Conservation (phyloP, 1,139 yeast genomes). For the Lodderomyces parapsilosis region DNA sequence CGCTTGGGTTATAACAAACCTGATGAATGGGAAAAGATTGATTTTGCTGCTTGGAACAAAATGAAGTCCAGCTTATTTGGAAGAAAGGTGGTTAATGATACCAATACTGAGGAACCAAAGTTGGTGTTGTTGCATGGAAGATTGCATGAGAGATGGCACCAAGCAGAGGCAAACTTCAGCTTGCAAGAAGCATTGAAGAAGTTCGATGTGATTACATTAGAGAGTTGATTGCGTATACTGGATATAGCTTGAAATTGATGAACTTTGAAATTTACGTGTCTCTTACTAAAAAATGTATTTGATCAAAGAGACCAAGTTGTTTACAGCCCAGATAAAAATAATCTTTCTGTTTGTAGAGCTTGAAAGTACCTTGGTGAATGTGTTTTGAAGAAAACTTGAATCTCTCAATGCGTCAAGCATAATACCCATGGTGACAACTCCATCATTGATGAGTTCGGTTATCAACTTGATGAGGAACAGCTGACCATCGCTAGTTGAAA, state of each 20-base stretch:
- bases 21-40: slow-evolving; percentile 36
- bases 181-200: slow-evolving; percentile 15
- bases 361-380: slow-evolving; percentile 12
- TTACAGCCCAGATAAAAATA: slow-evolving; percentile 17
- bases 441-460: slow-evolving; percentile 18
- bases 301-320: slow-evolving; percentile 11
- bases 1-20: slow-evolving; percentile 32
- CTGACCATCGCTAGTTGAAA: slow-evolving; percentile 23
- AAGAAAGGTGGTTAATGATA: slow-evolving; percentile 25
- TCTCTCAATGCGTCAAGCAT: slow-evolving; percentile 12
- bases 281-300: slow-evolving; percentile 12
- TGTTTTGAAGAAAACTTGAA: slow-evolving; percentile 13
- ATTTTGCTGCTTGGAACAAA: slow-evolving; percentile 36
- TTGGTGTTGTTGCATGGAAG: slow-evolving; percentile 37
- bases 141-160: slow-evolving; percentile 40
- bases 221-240: slow-evolving; percentile 1
- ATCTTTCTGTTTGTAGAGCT: slow-evolving; percentile 14
- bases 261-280: not conserved
- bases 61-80: slow-evolving; percentile 44
- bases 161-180: slow-evolving; percentile 17
- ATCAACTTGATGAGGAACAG: slow-evolving; percentile 21
- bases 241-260: slow-evolving; percentile 1
- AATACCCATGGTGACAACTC: slow-evolving; percentile 17
- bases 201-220: slow-evolving; percentile 17
- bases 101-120: slow-evolving; percentile 37